Percentiles rank a stretch among this genome's conserved stretches.
phyloP scores from a whole-genome alignment of 164 flowering plant genomes.

The Buxus sempervirens region DNA sequence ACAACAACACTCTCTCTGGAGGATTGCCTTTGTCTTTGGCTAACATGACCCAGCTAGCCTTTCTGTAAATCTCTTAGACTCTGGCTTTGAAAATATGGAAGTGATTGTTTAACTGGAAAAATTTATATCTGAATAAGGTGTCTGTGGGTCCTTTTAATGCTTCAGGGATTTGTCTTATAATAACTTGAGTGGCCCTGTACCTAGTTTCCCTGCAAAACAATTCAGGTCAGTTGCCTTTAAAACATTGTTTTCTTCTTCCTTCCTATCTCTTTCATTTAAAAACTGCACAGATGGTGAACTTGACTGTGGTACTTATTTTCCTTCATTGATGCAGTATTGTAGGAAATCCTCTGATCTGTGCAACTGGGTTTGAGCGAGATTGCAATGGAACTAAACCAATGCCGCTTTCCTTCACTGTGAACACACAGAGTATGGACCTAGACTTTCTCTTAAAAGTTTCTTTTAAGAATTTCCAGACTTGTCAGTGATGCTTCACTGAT shows the following conservation, averaged over 20 bases:
- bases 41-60: constrained; percentile 76
- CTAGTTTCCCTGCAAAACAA: constrained; percentile 73
- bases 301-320: background rate
- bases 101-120: background rate
- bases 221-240: constrained; percentile 47
- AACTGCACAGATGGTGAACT: constrained; percentile 2
- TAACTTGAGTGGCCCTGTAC: constrained; percentile 87
- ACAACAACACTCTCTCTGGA: constrained; percentile 87
- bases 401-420: constrained; percentile 69
- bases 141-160: constrained; percentile 14
- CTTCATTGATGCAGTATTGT: constrained; percentile 52
- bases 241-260: background rate
- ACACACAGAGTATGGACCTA: constrained; percentile 50
- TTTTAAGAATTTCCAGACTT: background rate
- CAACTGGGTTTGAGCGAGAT: constrained; percentile 74
- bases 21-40: constrained; percentile 60
- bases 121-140: constrained; percentile 1
- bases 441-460: background rate
- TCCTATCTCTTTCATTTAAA: constrained; percentile 1
- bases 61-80: constrained; percentile 56
- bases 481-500: background rate
- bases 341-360: constrained; percentile 88
- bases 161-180: constrained; percentile 90
- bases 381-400: constrained; percentile 62
- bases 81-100: background rate